Evolutionary conservation across 2,329 filamentous ascomycete genomes (phyloP), one percentile per base, ranked within the genome.

Genomic region (Penicillium sclerotigenum): DNA sequence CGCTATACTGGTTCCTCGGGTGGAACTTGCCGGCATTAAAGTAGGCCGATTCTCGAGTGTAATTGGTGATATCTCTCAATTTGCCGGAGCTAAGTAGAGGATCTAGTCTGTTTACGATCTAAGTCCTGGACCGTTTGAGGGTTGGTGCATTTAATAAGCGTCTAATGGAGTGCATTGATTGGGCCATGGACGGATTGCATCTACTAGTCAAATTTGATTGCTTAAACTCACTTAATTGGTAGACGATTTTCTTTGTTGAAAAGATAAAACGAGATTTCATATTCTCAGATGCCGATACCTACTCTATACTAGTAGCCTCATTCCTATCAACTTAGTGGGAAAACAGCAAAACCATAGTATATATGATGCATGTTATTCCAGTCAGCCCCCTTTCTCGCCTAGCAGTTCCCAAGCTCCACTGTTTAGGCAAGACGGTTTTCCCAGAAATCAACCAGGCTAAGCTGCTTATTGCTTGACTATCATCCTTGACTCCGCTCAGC

Each of bases 21-120:
- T 40, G 53, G 47, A 56, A 56, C 46, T 56, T 41, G 34, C 34
- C 41, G 14, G 47, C 26, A 52, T 56, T 56, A 52, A 10, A 51
- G 47, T 56, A 56, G 47, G 24, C 28, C 11, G 33, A 46, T 28
- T 9, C 31, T 14, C n/a, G 6, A 4, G 6, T 45, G 33, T 52
- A 47, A 56, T 56, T 56, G 53, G 53, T 18, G 29, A 43, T 33
- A 47, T 56, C 16, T 40, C 53, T 29, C 13, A 41, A 42, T 50
- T 54, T 33, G 9, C n/a, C 28, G 22, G 16, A n/a, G 7, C 6
- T 10, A 46, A 52, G 53, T 46, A 40, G 34, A 43, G n/a, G 14
- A 13, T 18, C 9, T 31, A 31, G 29, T 31, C 29, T 31, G 11
- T 31, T 31, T 55, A 16, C 29, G 29, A 31, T 31, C 29, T 31